Evolutionary conservation across 2,329 filamentous ascomycete species (phyloP).

Genomic region (Fusarium sp.): DNA sequence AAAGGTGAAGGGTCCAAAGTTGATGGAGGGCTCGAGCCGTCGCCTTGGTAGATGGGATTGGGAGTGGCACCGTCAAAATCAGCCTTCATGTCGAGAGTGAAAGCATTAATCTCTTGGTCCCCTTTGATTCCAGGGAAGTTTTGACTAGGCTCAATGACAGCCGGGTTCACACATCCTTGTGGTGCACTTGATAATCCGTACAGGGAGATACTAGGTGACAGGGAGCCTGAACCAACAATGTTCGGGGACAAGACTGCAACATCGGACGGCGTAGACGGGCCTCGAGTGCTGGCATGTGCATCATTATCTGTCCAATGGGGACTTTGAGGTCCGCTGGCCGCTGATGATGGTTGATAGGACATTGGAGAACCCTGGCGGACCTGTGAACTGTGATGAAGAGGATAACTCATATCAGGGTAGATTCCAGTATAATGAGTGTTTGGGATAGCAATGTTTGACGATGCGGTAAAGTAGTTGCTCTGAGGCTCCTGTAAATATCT

Average conservation of each 20-base stretch:
- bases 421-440: background rate
- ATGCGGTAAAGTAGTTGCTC: slow-evolving; percentile 3
- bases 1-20: background rate
- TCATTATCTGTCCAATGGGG: slow-evolving; percentile 35
- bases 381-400: slow-evolving; percentile 1
- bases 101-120: background rate
- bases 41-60: background rate
- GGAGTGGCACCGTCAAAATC: slow-evolving; percentile 5
- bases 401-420: slow-evolving; percentile 9
- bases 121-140: background rate
- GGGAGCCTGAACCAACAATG: slow-evolving; percentile 11
- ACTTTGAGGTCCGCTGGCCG: slow-evolving; percentile 32
- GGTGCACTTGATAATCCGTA: slow-evolving; percentile 20
- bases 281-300: slow-evolving; percentile 16
- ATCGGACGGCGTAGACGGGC: slow-evolving; percentile 37
- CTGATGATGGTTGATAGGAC: slow-evolving; percentile 34
- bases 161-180: slow-evolving; percentile 33
- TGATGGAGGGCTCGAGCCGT: background rate
- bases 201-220: slow-evolving; percentile 24
- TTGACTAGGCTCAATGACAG: slow-evolving; percentile 27
- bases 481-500: slow-evolving; percentile 31
- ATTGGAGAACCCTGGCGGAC: slow-evolving; percentile 31
- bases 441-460: background rate
- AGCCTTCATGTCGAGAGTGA: slow-evolving; percentile 7
- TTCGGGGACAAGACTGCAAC: slow-evolving; percentile 20